phyloP scores from a whole-genome alignment of 495 filamentous ascomycete species.

The Aspergillus ostianus region DNA sequence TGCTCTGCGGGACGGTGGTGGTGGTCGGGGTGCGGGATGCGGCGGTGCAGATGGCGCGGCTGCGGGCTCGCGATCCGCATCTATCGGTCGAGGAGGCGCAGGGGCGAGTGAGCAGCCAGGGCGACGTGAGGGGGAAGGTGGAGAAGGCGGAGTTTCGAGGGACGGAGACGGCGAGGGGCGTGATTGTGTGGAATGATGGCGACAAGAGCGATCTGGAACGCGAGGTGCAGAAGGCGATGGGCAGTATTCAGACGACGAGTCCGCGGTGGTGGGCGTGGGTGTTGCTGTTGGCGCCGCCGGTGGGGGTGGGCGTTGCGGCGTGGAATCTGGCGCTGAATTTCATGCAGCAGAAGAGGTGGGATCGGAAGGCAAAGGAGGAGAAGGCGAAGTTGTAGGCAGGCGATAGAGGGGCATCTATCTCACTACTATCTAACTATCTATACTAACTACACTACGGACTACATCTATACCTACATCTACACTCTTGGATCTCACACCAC shows the following conservation, averaged over 20 bases:
- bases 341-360: conserved; percentile 67
- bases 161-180: conserved; percentile 53
- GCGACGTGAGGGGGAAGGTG: conserved; percentile 79
- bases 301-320: conserved; percentile 61
- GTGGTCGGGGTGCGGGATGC: conserved; percentile 80
- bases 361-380: conserved; percentile 59
- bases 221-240: conserved; percentile 63
- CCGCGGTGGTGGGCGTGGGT: conserved; percentile 80
- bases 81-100: conserved; percentile 75
- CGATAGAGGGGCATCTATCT: background rate
- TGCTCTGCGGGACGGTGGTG: conserved; percentile 74
- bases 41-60: conserved; percentile 71
- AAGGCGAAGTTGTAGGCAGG: conserved; percentile 62
- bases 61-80: conserved; percentile 69
- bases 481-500: too few relatives aligned
- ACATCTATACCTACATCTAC: background rate
- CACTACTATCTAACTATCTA: background rate
- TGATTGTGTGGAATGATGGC: conserved; percentile 86
- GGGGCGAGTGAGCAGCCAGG: conserved; percentile 80
- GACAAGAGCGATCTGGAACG: conserved; percentile 61
- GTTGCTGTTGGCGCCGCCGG: conserved; percentile 67
- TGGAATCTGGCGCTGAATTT: conserved; percentile 69
- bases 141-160: conserved; percentile 63
- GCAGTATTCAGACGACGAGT: conserved; percentile 57
- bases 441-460: too few relatives aligned